Base-by-base conservation (phyloP, 176 grass and related monocot species). In the Aegilops sharonensis region DNA sequence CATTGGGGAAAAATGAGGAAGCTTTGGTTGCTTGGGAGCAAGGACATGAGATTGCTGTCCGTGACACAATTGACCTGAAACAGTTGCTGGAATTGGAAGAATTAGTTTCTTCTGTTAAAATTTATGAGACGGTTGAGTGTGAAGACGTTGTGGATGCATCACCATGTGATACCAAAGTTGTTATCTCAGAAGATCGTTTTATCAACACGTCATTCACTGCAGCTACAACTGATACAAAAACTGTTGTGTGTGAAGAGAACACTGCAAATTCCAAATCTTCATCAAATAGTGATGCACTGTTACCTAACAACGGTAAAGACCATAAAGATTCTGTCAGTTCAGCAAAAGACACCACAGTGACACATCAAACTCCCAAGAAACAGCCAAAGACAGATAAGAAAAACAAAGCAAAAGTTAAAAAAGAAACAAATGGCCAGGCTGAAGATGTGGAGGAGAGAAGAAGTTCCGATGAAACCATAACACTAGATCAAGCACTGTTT, bases 51-150 rank as follows among this genome's bases (percentile, higher is more conserved):
- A 85, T 91, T 85, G 97, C 94, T 75, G 83, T 94, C 70, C 72
- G 56, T 64, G 90, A 94, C 42, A 95, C 88, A 6, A 94, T 81
- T 85, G 97, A 98, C 89, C 74, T 98, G 78, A 98, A 98, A 72
- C 92, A 92, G 67, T 71, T 98, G 83, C 88, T 98, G 42, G 94
- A 98, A 86, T 45, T 98, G 86, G 97, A 98, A 88, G 92, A 96
- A 66, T 67, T 98, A 56, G 66, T 96, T 78, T 90, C 89, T 75
- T 83, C 81, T 81, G 78, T 90, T 72, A 96, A 92, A 88, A 79
- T 89, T 48, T 85, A 42, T 23, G 77, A 89, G 82, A 48, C 87
- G 4, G 66, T 81, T 14, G 69, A 85, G 77, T 72, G 84, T 85
- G 79, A 85, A 24, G 80, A 92, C 23, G 78, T 70, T 13, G 52